Percentiles rank a stretch among this genome's conserved stretches.
These are phyloP conservation scores for Phyllachora maydis DNA, from an alignment of 2,329 filamentous ascomycete genomes.

Conservation along the genomic window DNA sequence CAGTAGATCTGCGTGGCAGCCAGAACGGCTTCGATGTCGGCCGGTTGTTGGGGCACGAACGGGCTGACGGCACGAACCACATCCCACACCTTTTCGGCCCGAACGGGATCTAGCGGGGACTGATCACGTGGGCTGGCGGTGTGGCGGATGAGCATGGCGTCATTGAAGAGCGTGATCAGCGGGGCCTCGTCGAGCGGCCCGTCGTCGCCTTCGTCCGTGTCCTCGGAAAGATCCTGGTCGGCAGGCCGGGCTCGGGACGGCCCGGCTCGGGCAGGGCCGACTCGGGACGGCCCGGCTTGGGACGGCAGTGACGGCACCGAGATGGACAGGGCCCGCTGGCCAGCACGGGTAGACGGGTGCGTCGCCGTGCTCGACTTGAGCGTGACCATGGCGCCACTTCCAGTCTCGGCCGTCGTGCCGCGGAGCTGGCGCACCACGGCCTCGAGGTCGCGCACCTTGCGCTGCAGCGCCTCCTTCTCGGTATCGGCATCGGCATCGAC, in stretches of 20 bases:
- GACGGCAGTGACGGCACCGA: too few species aligned
- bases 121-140: slow-evolving; percentile 3
- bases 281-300: too few species aligned
- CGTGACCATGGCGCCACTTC: too few species aligned
- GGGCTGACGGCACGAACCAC: slow-evolving; percentile 1
- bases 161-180: slow-evolving; percentile 1
- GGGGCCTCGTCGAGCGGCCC: background rate
- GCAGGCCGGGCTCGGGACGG: too few species aligned
- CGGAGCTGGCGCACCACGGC: slow-evolving; percentile 5
- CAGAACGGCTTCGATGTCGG: slow-evolving; percentile 4
- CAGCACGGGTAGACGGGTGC: too few species aligned
- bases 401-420: too few species aligned
- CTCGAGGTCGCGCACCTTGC: slow-evolving; percentile 9
- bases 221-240: too few species aligned
- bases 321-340: too few species aligned
- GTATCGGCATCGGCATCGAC: slow-evolving; percentile 1
- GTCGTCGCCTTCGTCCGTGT: background rate
- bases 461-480: slow-evolving; percentile 1
- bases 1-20: slow-evolving; percentile 7
- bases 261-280: too few species aligned
- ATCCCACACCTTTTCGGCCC: background rate
- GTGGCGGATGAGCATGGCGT: slow-evolving; percentile 1
- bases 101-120: background rate
- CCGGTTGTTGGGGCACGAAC: slow-evolving; percentile 3
- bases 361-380: too few species aligned